Evolutionary conservation across 75 land plant genomes (phyloP).

Genomic region (Selaginella moellendorffii): DNA sequence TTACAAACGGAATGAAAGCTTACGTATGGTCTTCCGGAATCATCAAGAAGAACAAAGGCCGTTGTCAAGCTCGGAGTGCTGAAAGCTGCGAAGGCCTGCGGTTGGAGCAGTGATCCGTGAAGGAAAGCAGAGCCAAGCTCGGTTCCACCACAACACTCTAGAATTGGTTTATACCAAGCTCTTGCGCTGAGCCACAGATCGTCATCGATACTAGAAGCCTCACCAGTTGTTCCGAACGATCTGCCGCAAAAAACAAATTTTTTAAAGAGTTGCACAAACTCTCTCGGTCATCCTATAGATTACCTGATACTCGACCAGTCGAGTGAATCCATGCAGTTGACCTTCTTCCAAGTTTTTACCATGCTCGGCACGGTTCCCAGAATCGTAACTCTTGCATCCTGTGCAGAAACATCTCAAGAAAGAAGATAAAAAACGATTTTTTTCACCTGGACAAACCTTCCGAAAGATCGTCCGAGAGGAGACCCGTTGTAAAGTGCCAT

Average conservation of each 20-base stretch:
- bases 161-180: slow-evolving; percentile 53
- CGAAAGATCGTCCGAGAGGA: slow-evolving; percentile 71
- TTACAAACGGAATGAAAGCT: slow-evolving; percentile 19
- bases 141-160: slow-evolving; percentile 93
- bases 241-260: slow-evolving; percentile 35
- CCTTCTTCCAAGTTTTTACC: slow-evolving; percentile 76
- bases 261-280: no score
- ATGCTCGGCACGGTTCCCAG: slow-evolving; percentile 92
- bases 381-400: slow-evolving; percentile 77
- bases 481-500: slow-evolving; percentile 87
- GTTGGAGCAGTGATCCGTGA: slow-evolving; percentile 55
- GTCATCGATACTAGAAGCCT: slow-evolving; percentile 77
- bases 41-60: slow-evolving; percentile 64
- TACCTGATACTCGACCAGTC: slow-evolving; percentile 79
- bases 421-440: not conserved
- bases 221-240: slow-evolving; percentile 63
- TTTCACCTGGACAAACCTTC: slow-evolving; percentile 80
- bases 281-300: not conserved
- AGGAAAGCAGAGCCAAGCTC: slow-evolving; percentile 67
- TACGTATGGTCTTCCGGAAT: slow-evolving; percentile 58
- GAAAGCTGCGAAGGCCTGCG: slow-evolving; percentile 79
- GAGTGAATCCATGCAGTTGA: slow-evolving; percentile 55
- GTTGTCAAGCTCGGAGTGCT: slow-evolving; percentile 67
- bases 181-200: slow-evolving; percentile 85
- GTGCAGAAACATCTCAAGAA: slow-evolving; percentile 1